phyloP scores from a whole-genome alignment of 2,329 filamentous ascomycete species.

The Emergomyces pasteurianus region DNA sequence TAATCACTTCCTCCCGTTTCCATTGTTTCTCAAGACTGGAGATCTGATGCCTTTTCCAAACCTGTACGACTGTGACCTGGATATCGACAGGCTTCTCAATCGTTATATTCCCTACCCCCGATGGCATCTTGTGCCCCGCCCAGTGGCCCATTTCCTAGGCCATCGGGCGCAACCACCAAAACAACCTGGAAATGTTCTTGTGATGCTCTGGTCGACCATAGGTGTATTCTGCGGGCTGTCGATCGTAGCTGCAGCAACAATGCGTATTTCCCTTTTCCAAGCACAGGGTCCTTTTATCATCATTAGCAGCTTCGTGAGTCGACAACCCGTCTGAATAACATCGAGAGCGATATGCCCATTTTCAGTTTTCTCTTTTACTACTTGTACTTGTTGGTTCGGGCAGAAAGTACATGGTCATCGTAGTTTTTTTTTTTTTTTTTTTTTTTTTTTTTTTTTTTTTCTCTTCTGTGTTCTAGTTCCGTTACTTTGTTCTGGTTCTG shows the following conservation, averaged over 20 bases:
- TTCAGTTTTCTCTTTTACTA: not conserved
- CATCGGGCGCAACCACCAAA: conserved; percentile 35
- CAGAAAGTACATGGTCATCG: not conserved
- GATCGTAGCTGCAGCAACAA: conserved; percentile 47
- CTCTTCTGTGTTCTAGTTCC: too few species aligned
- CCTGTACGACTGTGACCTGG: conserved; percentile 42
- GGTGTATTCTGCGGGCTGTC: conserved; percentile 52
- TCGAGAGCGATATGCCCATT: not conserved
- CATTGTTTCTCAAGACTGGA: not conserved
- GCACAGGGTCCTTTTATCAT: conserved; percentile 46
- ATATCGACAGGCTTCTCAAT: conserved; percentile 68
- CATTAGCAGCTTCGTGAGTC: conserved; percentile 58
- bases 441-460: too few species aligned
- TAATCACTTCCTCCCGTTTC: not conserved
- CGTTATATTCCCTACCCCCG: conserved; percentile 55
- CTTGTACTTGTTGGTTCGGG: not conserved
- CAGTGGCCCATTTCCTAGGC: conserved; percentile 57
- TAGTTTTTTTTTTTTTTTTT: not conserved
- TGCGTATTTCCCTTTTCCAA: conserved; percentile 43
- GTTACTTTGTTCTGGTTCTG: not conserved
- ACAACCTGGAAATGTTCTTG: conserved; percentile 45
- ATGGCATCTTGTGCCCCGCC: conserved; percentile 51
- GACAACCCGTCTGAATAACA: not conserved
- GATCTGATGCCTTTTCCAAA: conserved; percentile 8
- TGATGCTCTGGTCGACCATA: conserved; percentile 52